Base-by-base conservation (phyloP, 1,284 basidiomycete genomes). In the Quambalaria eucalypti region DNA sequence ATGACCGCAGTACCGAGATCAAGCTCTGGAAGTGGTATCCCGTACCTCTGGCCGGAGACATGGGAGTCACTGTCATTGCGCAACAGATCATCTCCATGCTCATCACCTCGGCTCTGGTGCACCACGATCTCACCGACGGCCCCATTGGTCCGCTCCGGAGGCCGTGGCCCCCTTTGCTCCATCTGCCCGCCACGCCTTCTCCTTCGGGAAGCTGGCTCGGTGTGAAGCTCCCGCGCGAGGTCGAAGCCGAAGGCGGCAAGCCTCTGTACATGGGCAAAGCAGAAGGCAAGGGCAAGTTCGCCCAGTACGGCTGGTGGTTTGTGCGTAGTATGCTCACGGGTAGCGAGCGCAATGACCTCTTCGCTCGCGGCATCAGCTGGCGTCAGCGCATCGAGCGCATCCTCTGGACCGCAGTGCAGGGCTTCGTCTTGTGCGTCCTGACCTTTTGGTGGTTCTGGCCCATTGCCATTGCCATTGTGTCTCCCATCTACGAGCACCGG, bases 391-490 rank as follows among this genome's bases (percentile, higher is more conserved):
- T 69, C 12, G 63, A 70, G 47, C 55, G 71, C 4, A 47, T 74
- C 2, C 26, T 69, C 5, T 70, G 68, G 66, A 71, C 69, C 0
- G 68, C 66, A 0, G 59, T 57, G 12, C 71, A 74, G 28, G 71
- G 71, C 1, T 64, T 69, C 48, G 55, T 60, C 44, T 47, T 72
- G 1, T 65, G 63, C 44, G 59, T 57, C 12, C 56, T 71, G 9
- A 64, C 61, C 0, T 71, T 72, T 42, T 68, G 64, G 69, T 71
- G 68, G 69, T 74, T 61, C 55, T 74, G 71, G 71, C 67, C 67
- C 2, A 55, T 74, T 4, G 58, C 68, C 1, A 71, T 74, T 26
- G 69, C 69, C 25, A 74, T 74, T 30, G 51, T 64, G 0, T 60
- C 70, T 46, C 74, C 76, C 4, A 63, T 71, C 44, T 77, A 70